Base-by-base conservation (phyloP, 164 flowering plant genomes). In the Akebia trifoliata region DNA sequence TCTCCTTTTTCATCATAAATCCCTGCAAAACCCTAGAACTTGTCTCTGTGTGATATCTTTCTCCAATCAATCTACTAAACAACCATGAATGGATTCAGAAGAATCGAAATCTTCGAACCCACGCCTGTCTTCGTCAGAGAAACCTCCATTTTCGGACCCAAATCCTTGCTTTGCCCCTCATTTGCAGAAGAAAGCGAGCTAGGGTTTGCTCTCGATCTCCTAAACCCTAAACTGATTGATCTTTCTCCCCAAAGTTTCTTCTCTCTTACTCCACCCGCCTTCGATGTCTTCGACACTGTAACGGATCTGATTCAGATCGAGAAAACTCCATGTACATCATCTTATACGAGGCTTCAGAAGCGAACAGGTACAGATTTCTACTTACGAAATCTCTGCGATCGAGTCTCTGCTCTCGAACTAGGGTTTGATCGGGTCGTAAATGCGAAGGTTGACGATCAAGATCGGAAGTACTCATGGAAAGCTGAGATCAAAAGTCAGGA, bases 291-390 rank as follows among this genome's bases (percentile, higher is more conserved):
- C 60, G 76, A 79, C 46, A 26, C 70, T 40, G 61, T 79, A 51
- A 51, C 80, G 17, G 89, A 82, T 81, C 85, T 86, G 63, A 61
- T 79, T 72, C 79, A 74, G 66, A 53, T 81, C 75, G 72, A 79
- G 40, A 61, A 32, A 44, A 48, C 80, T 43, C 80, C 87, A 36
- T 69, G 67, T 38, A 69, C 56, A 44, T 57, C 69, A 2, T 47
- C 77, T 25, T 73, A 62, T 76, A 61, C 43, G 59, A 74, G 65
- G 34, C 34, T 56, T 49, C 59, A 66, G 7, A 66, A 54, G 45
- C 67, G 61, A 38, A 32, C 29, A 24, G 64, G 32, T 20, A 18
- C 72, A 4, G 87, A 83, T 34, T 26, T 62, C 21, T 48, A 47
- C 53, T 35, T 91, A 35, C 66, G 71, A 46, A 51, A 48, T 25